phyloP scores from a whole-genome alignment of 140 eudicot genomes.

The Artemisia princeps region DNA sequence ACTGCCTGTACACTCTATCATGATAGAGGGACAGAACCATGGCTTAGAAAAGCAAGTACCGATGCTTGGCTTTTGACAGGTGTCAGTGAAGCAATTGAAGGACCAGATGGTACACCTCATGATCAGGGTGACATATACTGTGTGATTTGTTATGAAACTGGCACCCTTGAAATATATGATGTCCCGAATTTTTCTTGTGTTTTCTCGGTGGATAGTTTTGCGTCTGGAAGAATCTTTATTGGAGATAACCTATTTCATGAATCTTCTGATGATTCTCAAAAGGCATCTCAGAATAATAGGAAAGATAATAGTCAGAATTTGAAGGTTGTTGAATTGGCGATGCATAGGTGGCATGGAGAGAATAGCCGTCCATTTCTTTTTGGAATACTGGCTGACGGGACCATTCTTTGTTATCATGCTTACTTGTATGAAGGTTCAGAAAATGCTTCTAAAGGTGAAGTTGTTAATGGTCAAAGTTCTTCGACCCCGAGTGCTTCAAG shows the following conservation, averaged over 20 bases:
- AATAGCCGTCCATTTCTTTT: constrained; percentile 76
- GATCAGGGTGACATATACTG: constrained; percentile 93
- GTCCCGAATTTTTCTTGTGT: constrained; percentile 77
- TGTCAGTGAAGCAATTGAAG: constrained; percentile 76
- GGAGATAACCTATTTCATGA: constrained; percentile 51
- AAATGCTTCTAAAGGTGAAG: constrained; percentile 51
- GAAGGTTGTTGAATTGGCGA: constrained; percentile 76
- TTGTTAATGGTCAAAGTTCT: constrained; percentile 36
- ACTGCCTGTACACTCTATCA: constrained; percentile 82
- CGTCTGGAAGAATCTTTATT: constrained; percentile 62
- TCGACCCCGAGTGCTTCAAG: constrained; percentile 52
- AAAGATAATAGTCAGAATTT: constrained; percentile 45
- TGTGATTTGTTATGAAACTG: constrained; percentile 74
- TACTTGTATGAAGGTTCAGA: constrained; percentile 78
- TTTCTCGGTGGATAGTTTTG: constrained; percentile 63
- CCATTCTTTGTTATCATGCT: constrained; percentile 91
- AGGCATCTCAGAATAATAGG: constrained; percentile 26
- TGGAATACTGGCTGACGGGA: constrained; percentile 84
- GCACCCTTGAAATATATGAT: constrained; percentile 74
- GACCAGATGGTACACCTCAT: constrained; percentile 66
- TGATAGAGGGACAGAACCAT: constrained; percentile 92
- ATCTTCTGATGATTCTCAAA: constrained; percentile 31
- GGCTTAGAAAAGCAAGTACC: constrained; percentile 85
- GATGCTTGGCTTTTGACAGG: constrained; percentile 99
- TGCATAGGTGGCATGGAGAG: constrained; percentile 84